A percentile compares a stretch with the other conserved stretches of the same genome.
Conservation (phyloP, 345 rosid species). For the Mercurialis annua region DNA sequence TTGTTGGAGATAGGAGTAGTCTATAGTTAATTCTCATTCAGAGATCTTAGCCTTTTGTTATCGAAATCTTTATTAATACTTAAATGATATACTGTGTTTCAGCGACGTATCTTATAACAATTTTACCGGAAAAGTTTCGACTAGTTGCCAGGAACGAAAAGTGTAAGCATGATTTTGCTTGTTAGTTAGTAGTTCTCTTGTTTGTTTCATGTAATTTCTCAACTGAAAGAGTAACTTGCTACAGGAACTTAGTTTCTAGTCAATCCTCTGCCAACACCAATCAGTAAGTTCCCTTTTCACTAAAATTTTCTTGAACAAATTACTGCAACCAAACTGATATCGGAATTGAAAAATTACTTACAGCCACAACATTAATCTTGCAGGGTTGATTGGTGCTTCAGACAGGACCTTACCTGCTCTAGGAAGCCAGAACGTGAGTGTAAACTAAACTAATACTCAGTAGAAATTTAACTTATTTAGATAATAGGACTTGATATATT, state of each 20-base stretch:
- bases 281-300: conserved; percentile 46
- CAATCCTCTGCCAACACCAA: conserved; percentile 34
- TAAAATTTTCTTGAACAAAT: background rate
- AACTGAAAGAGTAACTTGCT: background rate
- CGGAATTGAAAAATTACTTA: background rate
- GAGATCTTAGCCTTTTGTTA: background rate
- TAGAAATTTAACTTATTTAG: too few species aligned
- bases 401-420: conserved; percentile 60
- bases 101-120: conserved; percentile 92
- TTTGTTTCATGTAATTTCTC: conserved; percentile 9
- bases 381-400: conserved; percentile 49
- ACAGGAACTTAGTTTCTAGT: conserved; percentile 74
- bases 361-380: background rate
- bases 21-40: background rate
- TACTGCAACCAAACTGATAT: too few species aligned
- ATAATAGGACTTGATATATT: too few species aligned
- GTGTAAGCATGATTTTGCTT: conserved; percentile 43
- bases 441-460: background rate
- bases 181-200: background rate
- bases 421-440: conserved; percentile 44
- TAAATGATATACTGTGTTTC: conserved; percentile 24
- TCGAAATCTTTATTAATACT: background rate
- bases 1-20: background rate
- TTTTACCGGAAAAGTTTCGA: conserved; percentile 42
- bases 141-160: conserved; percentile 36